A percentile compares a stretch with the other conserved stretches of the same genome.
Evolutionary conservation across 2,329 filamentous ascomycete species (phyloP).

Genomic region (Sarocladium oryzae): DNA sequence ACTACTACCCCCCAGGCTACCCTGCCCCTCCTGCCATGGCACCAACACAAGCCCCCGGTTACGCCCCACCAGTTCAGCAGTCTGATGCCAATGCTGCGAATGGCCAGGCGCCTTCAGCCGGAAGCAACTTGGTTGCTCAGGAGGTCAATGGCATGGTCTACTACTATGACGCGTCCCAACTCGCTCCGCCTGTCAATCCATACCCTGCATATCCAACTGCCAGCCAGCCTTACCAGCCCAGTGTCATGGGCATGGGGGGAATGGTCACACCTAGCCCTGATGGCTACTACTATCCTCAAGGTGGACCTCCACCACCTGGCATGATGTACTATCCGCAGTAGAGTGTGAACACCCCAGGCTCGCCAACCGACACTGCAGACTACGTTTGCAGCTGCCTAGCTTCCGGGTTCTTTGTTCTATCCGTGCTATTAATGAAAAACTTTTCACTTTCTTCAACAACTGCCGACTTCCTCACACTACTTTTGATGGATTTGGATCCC

Average conservation of each 20-base stretch:
- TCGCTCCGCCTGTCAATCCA: conserved; percentile 47
- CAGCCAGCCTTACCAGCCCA: conserved; percentile 46
- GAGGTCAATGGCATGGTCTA: conserved; percentile 96
- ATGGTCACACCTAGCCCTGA: conserved; percentile 69
- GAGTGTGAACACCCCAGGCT: neutral
- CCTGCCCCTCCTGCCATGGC: conserved; percentile 35
- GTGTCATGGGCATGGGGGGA: conserved; percentile 64
- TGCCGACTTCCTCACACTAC: neutral
- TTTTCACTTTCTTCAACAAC: neutral
- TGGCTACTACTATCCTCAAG: conserved; percentile 63
- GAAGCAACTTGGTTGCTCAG: conserved; percentile 60
- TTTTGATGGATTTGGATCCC: neutral
- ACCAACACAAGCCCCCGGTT: conserved; percentile 33
- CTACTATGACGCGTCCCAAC: conserved; percentile 78
- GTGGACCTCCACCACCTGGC: conserved; percentile 32
- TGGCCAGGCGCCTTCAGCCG: conserved; percentile 18
- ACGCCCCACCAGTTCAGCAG: conserved; percentile 36
- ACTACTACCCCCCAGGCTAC: conserved; percentile 61
- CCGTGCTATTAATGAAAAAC: neutral
- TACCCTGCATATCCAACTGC: conserved; percentile 34
- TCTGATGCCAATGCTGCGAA: neutral
- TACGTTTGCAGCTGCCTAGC: too few relatives aligned
- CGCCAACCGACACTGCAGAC: too few relatives aligned
- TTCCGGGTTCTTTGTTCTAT: neutral
- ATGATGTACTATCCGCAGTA: conserved; percentile 50